Base-by-base conservation (phyloP, 768 basidiomycete genomes). In the Thelephora ganbajun region DNA sequence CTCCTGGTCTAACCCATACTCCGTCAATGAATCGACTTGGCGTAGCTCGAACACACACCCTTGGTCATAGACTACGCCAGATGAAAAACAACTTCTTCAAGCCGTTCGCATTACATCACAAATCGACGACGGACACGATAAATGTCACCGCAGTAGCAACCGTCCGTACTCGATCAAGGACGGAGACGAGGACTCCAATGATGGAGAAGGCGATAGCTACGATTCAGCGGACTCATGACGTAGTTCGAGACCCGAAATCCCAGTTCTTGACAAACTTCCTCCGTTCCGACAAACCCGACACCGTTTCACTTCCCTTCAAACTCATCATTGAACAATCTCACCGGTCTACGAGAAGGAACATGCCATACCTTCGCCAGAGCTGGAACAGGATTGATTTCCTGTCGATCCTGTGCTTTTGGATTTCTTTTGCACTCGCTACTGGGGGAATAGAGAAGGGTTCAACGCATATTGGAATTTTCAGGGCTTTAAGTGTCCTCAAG, bases 351-450 rank as follows among this genome's bases (percentile, higher is more conserved):
- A 64, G 66, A 22, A 69, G 79, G 33, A 80, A 83, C 52, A 69
- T 92, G 2, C 92, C 94, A 0, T 98, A 90, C 60, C 70, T 98
- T 1, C 74, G 94, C 7, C 91, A 97, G 57, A 86, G 85, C 48
- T 97, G 92, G 92, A 84, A 76, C 56, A 69, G 91, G 45, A 83
- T 96, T 47, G 94, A 98, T 60, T 78, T 84, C 53, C 64, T 97
- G 39, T 89, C 94, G 1, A 77, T 97, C 41, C 53, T 83, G 11
- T 73, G 78, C 52, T 97, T 92, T 62, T 98, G 93, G 93, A 73
- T 87, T 45, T 70, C 74, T 7, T 93, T 97, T 58, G 63, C 59
- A 0, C 69, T 98, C 48, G 79, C 89, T 0, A 64, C 72, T n/a
- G 54, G 68, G 0, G 85, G 86, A 0, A 54, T 72, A 20, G 94